phyloP scores from a whole-genome alignment of 2,329 filamentous ascomycete species.

The Beauveria rudraprayagi region DNA sequence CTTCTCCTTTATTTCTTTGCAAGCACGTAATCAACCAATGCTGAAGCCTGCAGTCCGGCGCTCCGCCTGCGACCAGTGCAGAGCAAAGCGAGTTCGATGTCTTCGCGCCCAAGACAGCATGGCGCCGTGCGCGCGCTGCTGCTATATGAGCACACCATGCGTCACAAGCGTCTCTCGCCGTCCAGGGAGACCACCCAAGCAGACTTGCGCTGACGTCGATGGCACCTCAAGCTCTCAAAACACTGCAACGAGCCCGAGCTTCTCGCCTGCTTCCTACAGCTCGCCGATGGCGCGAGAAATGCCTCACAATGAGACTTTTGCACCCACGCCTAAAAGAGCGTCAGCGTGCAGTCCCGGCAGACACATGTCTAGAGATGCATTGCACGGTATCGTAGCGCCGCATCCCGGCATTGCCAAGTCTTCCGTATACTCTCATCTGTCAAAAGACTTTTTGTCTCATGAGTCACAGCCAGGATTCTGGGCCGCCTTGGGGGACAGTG shows the following conservation, averaged over 20 bases:
- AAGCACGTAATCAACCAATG: not conserved
- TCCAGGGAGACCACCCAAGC: constrained; percentile 16
- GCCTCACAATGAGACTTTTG: not conserved
- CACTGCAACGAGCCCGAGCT: not conserved
- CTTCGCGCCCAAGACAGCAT: constrained; percentile 15
- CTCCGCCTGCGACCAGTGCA: constrained; percentile 18
- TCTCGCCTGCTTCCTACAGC: not conserved
- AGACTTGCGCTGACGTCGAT: not conserved
- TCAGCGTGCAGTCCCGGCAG: not conserved
- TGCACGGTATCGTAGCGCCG: not conserved
- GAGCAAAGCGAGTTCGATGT: constrained; percentile 18
- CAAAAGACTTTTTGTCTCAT: not conserved
- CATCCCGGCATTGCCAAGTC: not conserved
- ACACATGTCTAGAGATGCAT: not conserved
- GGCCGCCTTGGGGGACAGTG: not conserved
- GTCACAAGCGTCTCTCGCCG: constrained; percentile 15
- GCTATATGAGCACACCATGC: constrained; percentile 13
- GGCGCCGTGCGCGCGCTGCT: constrained; percentile 16
- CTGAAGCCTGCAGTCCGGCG: constrained; percentile 14
- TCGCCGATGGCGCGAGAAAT: not conserved
- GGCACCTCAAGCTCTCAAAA: not conserved
- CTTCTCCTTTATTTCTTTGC: not conserved
- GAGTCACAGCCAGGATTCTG: not conserved
- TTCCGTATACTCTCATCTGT: not conserved
- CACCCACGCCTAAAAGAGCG: not conserved